Base-by-base conservation (phyloP, 116 monocot species). In the Dioscorea cayenensis region DNA sequence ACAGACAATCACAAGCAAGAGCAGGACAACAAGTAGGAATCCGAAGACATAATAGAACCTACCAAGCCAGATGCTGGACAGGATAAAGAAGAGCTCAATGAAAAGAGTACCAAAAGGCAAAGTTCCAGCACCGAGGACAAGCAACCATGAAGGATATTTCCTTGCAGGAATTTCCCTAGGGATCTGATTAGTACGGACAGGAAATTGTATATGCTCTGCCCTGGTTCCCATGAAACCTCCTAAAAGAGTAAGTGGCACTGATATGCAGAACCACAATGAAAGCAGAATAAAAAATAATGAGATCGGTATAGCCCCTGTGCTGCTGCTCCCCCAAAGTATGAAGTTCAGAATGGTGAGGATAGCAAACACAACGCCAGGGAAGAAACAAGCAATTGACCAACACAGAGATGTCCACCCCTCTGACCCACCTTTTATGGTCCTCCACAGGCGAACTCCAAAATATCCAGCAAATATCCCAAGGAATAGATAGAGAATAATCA, bases 11-110 rank as follows among this genome's bases (percentile, higher is more conserved):
- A 89, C 81, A 14, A 95, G 89, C 77, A 95, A 65, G n/a, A 89
- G 62, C 14, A 95, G 79, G 51, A 95, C 95, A 20, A 95, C 77
- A 9, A 95, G 81, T 19, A 95, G 76, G 71, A 95, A 95, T 1
- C 95, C 95, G 25, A 95, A 95, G 35, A 92, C 95, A 27, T 95
- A 95, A 68, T 95, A 95, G 83, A 95, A 93, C 73, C 89, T 80
- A 65, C 92, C 92, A 3, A 87, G 80, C 89, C 92, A 93, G 64
- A 92, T 82, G 75, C 91, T 91, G 12, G 95, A 91, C 19, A 95
- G 77, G 67, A 95, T 95, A 83, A 95, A 95, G 77, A 95, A 95
- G 29, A 95, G 84, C 69, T 95, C 95, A n/a, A 95, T 91, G 81
- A 95, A 95, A 36, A 95, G 86, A n/a, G 95, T 95, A 18, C 91